These are phyloP conservation scores for Gyrodon lividus DNA, from an alignment of 768 basidiomycete genomes.

Conservation along the genomic window DNA sequence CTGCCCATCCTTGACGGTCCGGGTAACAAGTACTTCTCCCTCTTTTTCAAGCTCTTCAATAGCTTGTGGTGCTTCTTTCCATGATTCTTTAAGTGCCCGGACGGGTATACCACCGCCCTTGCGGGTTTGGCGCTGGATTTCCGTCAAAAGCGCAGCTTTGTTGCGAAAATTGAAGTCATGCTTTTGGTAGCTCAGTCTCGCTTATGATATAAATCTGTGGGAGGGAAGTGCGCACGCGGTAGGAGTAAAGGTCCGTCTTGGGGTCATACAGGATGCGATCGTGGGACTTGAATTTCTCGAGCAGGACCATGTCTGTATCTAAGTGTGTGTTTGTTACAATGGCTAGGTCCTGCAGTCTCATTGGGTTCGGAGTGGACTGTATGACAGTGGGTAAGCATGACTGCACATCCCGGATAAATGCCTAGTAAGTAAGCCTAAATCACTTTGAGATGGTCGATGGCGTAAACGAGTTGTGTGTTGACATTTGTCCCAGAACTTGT, in stretches of 20 bases:
- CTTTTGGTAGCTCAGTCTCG: slow-evolving; percentile 37
- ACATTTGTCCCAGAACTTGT: slow-evolving; percentile 78
- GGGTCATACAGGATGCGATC: slow-evolving; percentile 78
- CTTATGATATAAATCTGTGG: neutral
- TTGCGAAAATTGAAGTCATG: slow-evolving; percentile 85
- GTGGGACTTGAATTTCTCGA: slow-evolving; percentile 81
- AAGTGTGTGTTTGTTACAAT: slow-evolving; percentile 78
- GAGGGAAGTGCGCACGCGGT: slow-evolving; percentile 56
- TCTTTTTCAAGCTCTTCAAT: slow-evolving; percentile 90
- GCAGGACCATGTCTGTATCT: slow-evolving; percentile 63
- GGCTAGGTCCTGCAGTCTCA: slow-evolving; percentile 85
- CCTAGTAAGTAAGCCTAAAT: slow-evolving; percentile 13
- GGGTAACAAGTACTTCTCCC: slow-evolving; percentile 85
- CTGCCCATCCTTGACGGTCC: slow-evolving; percentile 80
- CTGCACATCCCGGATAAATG: slow-evolving; percentile 6
- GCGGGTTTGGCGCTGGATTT: slow-evolving; percentile 82
- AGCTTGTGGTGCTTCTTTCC: slow-evolving; percentile 82
- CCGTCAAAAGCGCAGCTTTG: slow-evolving; percentile 78
- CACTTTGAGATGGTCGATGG: slow-evolving; percentile 80
- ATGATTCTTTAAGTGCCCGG: slow-evolving; percentile 82
- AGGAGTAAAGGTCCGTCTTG: slow-evolving; percentile 83
- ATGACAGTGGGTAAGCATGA: slow-evolving; percentile 6
- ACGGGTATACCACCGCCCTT: slow-evolving; percentile 86
- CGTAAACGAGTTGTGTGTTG: slow-evolving; percentile 86
- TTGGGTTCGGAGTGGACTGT: slow-evolving; percentile 71